Evolutionary conservation across 1,284 basidiomycete species (phyloP).

Genomic region (Clitocybe nebularis): DNA sequence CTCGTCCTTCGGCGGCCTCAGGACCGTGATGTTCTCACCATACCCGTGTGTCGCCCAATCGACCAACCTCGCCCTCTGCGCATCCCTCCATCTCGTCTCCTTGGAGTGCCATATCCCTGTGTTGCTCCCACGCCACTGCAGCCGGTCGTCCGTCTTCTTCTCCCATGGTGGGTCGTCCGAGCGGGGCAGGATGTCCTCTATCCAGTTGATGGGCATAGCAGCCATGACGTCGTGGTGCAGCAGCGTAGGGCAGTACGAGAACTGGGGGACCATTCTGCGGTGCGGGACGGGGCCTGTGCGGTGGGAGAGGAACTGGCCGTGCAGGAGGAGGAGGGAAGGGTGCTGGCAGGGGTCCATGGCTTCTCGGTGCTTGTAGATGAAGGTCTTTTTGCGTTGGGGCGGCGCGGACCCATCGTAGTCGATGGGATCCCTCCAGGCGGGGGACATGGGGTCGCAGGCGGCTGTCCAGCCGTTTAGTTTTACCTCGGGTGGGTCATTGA

Average conservation of each 20-base stretch:
- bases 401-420: slow-evolving; percentile 22
- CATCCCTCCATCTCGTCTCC: slow-evolving; percentile 43
- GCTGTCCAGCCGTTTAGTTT: slow-evolving; percentile 36
- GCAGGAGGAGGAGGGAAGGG: slow-evolving; percentile 42
- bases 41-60: slow-evolving; percentile 30
- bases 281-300: slow-evolving; percentile 46
- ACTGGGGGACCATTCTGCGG: slow-evolving; percentile 46
- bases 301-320: slow-evolving; percentile 56
- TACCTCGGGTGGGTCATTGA: slow-evolving; percentile 29
- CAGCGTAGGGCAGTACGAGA: slow-evolving; percentile 52
- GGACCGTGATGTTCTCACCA: slow-evolving; percentile 26
- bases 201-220: slow-evolving; percentile 44
- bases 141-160: slow-evolving; percentile 45
- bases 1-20: slow-evolving; percentile 20
- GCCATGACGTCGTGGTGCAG: slow-evolving; percentile 61
- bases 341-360: slow-evolving; percentile 64
- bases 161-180: slow-evolving; percentile 51
- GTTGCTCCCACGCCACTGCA: slow-evolving; percentile 64
- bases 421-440: slow-evolving; percentile 28
- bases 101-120: slow-evolving; percentile 55
- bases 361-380: slow-evolving; percentile 47
- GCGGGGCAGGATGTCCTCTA: slow-evolving; percentile 33
- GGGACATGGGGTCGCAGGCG: slow-evolving; percentile 37
- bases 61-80: slow-evolving; percentile 41
- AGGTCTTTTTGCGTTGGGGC: slow-evolving; percentile 37